Base-by-base conservation (phyloP, 257 asterid species). In the Salvia rosmarinus region DNA sequence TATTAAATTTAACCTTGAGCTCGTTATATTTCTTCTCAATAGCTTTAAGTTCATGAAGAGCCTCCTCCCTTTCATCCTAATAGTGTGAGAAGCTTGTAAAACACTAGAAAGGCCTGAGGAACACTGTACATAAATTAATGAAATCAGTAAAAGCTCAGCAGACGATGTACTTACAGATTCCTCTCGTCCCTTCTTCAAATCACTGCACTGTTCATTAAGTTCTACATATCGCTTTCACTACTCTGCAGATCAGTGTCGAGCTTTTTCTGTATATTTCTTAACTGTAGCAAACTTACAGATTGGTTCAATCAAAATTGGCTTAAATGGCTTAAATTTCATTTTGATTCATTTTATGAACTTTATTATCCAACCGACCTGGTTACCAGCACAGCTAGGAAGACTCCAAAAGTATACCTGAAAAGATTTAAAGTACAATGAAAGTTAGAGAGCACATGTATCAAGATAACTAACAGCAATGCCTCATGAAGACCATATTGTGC, bases 371-470 rank as follows among this genome's bases (percentile, higher is more conserved):
- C 78, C 16, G 28, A 91, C 99, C 96, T 95, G 99, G 78, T 91
- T 95, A 62, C 98, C 98, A 78, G 98, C 99, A 83, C 97, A 91
- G 85, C 99, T 95, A 61, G 97, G 97, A 71, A 95, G 96, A 75
- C 99, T 95, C 98, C 98, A 95, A 77, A 95, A 95, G 78, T 95
- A 89, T 57, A 95, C 98, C 99, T 95, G 85, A 72, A 84, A 76
- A 51, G 58, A 64, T 54, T 51, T 56, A 1, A 60, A 39, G 72
- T 19, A 56, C 10, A 37, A 72, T n/a, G 17, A 61, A 44, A 56
- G 43, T 59, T 49, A 67, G 49, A 61, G 70, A 39, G 64, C 61
- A 67, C 19, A 20, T 54, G 42, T 55, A 72, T 60, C 28, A 39
- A 68, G 43, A 72, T 28, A 70, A 65, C 16, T 39, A 47, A 28